Evolutionary conservation across 108 stramenopile species (phyloP).

Genomic region (Pseudonitzschia multiseries): DNA sequence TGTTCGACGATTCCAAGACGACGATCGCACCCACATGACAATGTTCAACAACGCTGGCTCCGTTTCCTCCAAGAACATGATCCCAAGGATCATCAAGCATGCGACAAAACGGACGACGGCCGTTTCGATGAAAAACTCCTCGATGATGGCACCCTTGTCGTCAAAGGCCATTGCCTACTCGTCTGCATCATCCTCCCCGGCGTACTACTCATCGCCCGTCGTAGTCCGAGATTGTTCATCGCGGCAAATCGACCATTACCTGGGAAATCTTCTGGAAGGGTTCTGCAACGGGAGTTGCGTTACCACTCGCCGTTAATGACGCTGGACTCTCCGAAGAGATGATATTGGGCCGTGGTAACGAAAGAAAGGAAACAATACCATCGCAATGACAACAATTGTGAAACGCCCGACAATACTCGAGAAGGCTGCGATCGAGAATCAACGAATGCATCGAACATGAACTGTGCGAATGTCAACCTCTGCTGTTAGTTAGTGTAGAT

Average conservation of each 20-base stretch:
- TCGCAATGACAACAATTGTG: too few species aligned
- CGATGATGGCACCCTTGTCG: background rate
- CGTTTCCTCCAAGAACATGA: background rate
- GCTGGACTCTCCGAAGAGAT: too few species aligned
- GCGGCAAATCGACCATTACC: background rate
- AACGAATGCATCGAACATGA: conserved; percentile 3
- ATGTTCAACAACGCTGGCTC: background rate
- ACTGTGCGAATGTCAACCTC: background rate
- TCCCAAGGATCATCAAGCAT: background rate
- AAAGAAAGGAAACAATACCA: too few species aligned
- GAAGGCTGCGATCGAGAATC: background rate
- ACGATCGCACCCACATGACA: background rate
- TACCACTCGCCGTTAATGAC: background rate
- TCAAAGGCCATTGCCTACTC: background rate
- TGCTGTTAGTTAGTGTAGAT: background rate
- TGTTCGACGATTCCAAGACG: too few species aligned
- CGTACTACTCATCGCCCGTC: background rate
- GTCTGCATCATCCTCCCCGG: background rate
- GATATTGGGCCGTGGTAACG: too few species aligned
- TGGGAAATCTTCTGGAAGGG: background rate
- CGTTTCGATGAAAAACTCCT: background rate
- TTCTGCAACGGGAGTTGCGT: conserved; percentile 1
- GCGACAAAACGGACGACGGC: background rate
- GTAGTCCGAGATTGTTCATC: background rate
- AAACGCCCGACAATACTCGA: background rate